Evolutionary conservation across 2,329 filamentous ascomycete genomes (phyloP).

Genomic region (Trichoderma arundinaceum): DNA sequence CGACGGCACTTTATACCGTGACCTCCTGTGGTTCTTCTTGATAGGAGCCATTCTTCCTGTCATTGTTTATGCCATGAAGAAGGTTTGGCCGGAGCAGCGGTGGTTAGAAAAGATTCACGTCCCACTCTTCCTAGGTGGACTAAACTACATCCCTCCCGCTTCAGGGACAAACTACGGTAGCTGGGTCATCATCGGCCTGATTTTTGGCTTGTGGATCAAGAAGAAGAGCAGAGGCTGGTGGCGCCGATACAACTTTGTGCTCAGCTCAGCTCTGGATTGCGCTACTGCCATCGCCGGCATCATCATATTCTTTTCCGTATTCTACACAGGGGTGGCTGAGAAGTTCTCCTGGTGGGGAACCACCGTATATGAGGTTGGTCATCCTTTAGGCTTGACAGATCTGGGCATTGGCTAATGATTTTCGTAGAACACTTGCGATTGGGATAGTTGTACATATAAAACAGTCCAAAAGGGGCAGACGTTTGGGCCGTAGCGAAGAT

Average conservation of each 20-base stretch:
- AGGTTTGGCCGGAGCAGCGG: conserved; percentile 36
- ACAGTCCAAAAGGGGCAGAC: conserved; percentile 8
- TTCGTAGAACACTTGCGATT: conserved; percentile 22
- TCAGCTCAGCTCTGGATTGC: conserved; percentile 43
- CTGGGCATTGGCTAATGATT: background rate
- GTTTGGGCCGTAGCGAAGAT: background rate
- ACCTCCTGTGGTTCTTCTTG: conserved; percentile 60
- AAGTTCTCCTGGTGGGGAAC: conserved; percentile 44
- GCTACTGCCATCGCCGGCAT: conserved; percentile 43
- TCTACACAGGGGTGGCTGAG: conserved; percentile 41
- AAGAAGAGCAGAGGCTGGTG: conserved; percentile 40
- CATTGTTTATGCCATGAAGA: conserved; percentile 48
- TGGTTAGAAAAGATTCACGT: conserved; percentile 43
- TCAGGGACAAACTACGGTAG: conserved; percentile 44
- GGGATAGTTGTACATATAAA: conserved; percentile 25
- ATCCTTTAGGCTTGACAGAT: background rate
- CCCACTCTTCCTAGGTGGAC: conserved; percentile 41
- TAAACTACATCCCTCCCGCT: conserved; percentile 44
- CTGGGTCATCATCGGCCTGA: conserved; percentile 41
- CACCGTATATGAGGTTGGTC: conserved; percentile 1
- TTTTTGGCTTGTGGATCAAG: conserved; percentile 40
- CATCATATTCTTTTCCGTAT: conserved; percentile 45
- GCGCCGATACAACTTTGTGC: conserved; percentile 43
- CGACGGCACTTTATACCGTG: conserved; percentile 54
- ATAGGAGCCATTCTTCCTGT: conserved; percentile 56